Percentiles rank a stretch among this genome's conserved stretches.
Conservation (phyloP, 306 rosid species). For the Sophora flavescens region DNA sequence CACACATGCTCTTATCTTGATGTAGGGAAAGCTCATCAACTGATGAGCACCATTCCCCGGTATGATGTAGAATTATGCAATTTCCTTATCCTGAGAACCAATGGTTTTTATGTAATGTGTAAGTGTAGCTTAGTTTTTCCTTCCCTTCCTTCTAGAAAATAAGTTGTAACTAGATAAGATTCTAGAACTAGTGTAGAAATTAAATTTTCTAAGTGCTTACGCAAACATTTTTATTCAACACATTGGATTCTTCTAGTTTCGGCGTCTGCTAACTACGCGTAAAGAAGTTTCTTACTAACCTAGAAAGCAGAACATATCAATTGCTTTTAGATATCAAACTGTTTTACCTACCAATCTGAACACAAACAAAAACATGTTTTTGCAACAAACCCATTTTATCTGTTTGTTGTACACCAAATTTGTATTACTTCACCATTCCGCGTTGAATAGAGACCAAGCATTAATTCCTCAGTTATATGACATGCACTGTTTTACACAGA, state of each 20-base stretch:
- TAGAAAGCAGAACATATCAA: background rate
- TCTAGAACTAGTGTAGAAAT: slow-evolving; percentile 8
- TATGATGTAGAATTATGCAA: slow-evolving; percentile 27
- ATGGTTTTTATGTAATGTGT: background rate
- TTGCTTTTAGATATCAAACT: background rate
- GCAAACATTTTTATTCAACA: background rate
- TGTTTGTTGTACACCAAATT: background rate
- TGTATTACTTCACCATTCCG: background rate
- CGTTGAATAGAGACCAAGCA: slow-evolving; percentile 34
- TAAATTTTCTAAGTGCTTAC: slow-evolving; percentile 5
- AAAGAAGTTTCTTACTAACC: slow-evolving; percentile 12
- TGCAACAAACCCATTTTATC: background rate
- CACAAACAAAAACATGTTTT: slow-evolving; percentile 37
- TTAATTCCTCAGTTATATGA: background rate
- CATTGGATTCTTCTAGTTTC: background rate
- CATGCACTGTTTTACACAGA: background rate
- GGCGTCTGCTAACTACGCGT: background rate
- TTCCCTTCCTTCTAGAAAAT: background rate
- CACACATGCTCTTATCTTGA: background rate
- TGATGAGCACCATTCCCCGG: slow-evolving; percentile 53
- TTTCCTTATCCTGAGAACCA: background rate
- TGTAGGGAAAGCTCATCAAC: slow-evolving; percentile 56
- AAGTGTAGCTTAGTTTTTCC: background rate
- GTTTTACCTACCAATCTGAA: slow-evolving; percentile 3
- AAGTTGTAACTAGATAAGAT: slow-evolving; percentile 9